These are phyloP conservation scores for Chalara sp. DNA, from an alignment of 2,329 filamentous ascomycete genomes.

Conservation along the genomic window DNA sequence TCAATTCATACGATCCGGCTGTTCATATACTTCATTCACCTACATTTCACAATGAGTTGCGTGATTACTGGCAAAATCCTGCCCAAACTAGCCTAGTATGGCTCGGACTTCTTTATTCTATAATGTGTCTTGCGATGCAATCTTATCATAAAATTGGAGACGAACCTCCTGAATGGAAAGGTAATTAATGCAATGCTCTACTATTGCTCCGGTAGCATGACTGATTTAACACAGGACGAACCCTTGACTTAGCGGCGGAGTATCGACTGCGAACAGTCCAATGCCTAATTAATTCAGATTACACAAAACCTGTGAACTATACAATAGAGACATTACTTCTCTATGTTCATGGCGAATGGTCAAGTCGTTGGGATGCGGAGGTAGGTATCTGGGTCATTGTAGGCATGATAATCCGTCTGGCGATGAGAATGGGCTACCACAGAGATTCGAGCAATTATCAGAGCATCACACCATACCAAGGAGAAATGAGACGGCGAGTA, in stretches of 20 bases:
- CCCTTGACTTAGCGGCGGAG: constrained; percentile 51
- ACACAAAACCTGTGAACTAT: constrained; percentile 66
- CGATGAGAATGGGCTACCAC: constrained; percentile 56
- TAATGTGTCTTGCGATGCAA: constrained; percentile 70
- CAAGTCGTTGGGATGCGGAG: constrained; percentile 67
- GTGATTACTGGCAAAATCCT: constrained; percentile 63
- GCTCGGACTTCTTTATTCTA: constrained; percentile 69
- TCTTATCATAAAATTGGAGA: constrained; percentile 76
- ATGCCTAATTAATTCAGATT: constrained; percentile 69
- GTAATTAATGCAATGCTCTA: constrained; percentile 33
- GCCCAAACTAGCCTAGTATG: constrained; percentile 69
- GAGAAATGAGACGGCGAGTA: constrained; percentile 64
- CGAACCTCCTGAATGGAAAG: constrained; percentile 71
- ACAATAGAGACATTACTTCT: constrained; percentile 74
- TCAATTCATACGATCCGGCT: constrained; percentile 71
- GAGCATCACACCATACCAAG: constrained; percentile 65
- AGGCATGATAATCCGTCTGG: constrained; percentile 46
- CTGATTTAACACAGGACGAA: constrained; percentile 26
- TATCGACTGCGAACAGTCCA: constrained; percentile 71
- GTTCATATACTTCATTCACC: constrained; percentile 74
- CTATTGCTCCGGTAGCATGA: background rate
- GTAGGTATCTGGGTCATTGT: constrained; percentile 41
- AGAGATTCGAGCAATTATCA: constrained; percentile 71
- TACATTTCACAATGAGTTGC: constrained; percentile 71
- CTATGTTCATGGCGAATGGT: constrained; percentile 70